Evolutionary conservation across 345 rosid genomes (phyloP), one percentile per base, ranked within the genome.

Genomic region (Cardamine resedifolia): DNA sequence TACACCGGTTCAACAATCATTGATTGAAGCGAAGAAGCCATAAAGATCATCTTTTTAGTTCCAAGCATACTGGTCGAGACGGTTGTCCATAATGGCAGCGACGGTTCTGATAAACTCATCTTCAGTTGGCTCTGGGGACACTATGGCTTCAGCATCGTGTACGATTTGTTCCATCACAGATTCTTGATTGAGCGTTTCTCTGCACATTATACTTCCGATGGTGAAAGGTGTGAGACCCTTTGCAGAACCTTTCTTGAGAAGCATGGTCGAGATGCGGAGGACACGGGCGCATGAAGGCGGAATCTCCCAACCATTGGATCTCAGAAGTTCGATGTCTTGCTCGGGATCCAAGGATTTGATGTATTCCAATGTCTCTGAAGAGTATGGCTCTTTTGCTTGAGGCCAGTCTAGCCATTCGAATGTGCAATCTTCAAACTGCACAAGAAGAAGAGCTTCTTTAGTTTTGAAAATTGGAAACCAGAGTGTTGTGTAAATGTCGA

Each of bases 361-460:
- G 80, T 88, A 88, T 49, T 86, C 79, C 64, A 88, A n/a, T 48
- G 80, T 85, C 24, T 79, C 82, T 5, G 80, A 58, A 20, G 92
- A 84, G 77, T 82, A 92, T 16, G 85, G 92, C 43, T 85, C 83
- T 36, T 52, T 84, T 64, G 96, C 89, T 85, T 92, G 96, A 28
- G 96, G 95, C 94, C 98, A 92, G 81, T 88, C 88, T 38, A 92
- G 86, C 98, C 98, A 90, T 21, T 92, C 98, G 27, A 92, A 92
- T 70, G 96, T 88, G 80, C 98, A 92, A 71, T 92, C 95, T 76
- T 92, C 95, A 48, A 88, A 92, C 98, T 92, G 85, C 69, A 41
- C 5, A 33, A 53, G 14, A 28, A 16, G 5, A 24, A 53, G 28
- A 52, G 70, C 45, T 63, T 11, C 59, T 34, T 26, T 51, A 31